Conservation (phyloP, 2,329 filamentous ascomycete genomes). For the Trichoderma brevicompactum region DNA sequence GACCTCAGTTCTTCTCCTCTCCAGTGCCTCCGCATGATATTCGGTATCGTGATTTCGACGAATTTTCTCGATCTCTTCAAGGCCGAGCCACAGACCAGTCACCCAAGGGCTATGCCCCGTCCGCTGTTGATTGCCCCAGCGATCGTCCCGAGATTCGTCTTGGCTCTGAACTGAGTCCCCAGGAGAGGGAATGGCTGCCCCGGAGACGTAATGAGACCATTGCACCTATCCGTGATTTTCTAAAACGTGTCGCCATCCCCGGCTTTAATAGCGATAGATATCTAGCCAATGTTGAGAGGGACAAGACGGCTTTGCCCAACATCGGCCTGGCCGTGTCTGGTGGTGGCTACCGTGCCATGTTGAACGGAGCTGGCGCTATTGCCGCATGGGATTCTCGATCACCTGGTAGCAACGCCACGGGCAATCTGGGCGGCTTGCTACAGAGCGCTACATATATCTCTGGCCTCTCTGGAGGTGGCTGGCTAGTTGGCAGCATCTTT, state of each 20-base stretch:
- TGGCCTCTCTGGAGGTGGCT: constrained; percentile 80
- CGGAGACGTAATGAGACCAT: constrained; percentile 74
- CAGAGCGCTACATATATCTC: constrained; percentile 81
- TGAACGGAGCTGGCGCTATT: constrained; percentile 80
- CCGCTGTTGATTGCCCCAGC: constrained; percentile 68
- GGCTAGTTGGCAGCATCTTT: constrained; percentile 82
- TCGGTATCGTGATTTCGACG: constrained; percentile 28
- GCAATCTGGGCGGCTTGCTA: constrained; percentile 78
- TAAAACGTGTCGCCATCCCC: constrained; percentile 73
- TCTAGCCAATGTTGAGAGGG: constrained; percentile 51
- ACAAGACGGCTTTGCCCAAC: constrained; percentile 50
- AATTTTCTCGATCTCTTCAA: constrained; percentile 30
- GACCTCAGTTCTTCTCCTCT: background rate
- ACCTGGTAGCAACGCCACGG: constrained; percentile 47
- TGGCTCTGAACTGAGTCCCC: constrained; percentile 58
- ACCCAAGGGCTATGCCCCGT: constrained; percentile 69
- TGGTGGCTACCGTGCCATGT: constrained; percentile 83
- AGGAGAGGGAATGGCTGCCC: constrained; percentile 76
- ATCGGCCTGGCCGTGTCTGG: constrained; percentile 80
- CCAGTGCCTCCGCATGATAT: constrained; percentile 21
- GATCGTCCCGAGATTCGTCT: constrained; percentile 74
- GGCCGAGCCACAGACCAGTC: constrained; percentile 41
- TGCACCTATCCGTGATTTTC: constrained; percentile 73
- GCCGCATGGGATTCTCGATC: constrained; percentile 80
- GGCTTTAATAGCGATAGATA: constrained; percentile 77